phyloP scores from a whole-genome alignment of 1,284 basidiomycete genomes.

The Trametes sp. region DNA sequence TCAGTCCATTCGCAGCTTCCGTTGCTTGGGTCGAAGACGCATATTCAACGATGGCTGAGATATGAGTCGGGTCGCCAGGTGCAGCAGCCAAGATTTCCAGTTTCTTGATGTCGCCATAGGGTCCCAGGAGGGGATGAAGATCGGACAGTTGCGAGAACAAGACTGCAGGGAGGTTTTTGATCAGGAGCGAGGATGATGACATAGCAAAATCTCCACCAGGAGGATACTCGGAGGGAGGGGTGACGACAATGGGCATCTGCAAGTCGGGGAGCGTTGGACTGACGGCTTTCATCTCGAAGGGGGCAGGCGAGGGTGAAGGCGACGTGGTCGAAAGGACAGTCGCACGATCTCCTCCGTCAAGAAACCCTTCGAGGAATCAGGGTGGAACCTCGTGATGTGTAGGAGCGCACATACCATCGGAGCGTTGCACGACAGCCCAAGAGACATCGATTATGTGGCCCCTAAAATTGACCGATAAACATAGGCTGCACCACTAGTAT shows the following conservation, averaged over 20 bases:
- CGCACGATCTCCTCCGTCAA: slow-evolving; percentile 81
- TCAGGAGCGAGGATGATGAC: slow-evolving; percentile 57
- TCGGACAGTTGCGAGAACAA: slow-evolving; percentile 72
- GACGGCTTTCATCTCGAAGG: slow-evolving; percentile 34
- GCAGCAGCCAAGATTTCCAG: slow-evolving; percentile 51
- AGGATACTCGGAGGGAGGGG: slow-evolving; percentile 37
- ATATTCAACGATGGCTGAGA: slow-evolving; percentile 71
- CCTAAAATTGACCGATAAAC: slow-evolving; percentile 43
- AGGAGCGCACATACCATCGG: slow-evolving; percentile 60
- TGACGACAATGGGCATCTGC: slow-evolving; percentile 31
- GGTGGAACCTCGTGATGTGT: background rate
- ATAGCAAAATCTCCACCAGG: slow-evolving; percentile 22
- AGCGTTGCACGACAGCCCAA: slow-evolving; percentile 84
- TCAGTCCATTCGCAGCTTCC: slow-evolving; percentile 67
- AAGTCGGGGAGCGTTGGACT: slow-evolving; percentile 33
- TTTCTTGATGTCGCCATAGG: slow-evolving; percentile 72
- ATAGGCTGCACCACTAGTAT: background rate
- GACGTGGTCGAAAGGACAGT: slow-evolving; percentile 56
- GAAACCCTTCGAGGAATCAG: slow-evolving; percentile 58
- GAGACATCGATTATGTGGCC: slow-evolving; percentile 78
- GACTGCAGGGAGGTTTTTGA: slow-evolving; percentile 69
- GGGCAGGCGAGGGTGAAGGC: slow-evolving; percentile 45
- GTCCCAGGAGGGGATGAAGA: slow-evolving; percentile 73
- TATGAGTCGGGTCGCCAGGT: slow-evolving; percentile 46
- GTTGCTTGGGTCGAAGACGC: slow-evolving; percentile 57